Base-by-base conservation (phyloP, 495 filamentous ascomycete genomes). In the Lentithecium fluviatile region DNA sequence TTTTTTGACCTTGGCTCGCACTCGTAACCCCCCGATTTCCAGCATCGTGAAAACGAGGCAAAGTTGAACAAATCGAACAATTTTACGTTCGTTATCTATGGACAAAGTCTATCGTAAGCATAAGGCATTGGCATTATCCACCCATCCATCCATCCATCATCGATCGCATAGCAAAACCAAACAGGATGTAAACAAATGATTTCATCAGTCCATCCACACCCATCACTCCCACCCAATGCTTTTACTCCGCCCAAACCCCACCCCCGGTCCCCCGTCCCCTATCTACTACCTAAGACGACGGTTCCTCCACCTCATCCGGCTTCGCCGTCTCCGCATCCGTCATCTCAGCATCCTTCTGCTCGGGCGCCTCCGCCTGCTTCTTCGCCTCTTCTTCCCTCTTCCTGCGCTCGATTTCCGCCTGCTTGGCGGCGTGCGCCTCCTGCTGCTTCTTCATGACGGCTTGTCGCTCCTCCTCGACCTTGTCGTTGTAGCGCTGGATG, bases 401-500 rank as follows among this genome's bases (percentile, higher is more conserved):
- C 74, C 86, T 85, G 6, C 90, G 88, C 57, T 85, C 85, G 55
- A 87, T 51, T 37, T 73, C 73, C 7, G 73, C 76, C 25, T 69
- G 68, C 71, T 76, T 76, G 37, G 67, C 66, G 13, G 74, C 74
- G 17, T 58, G 65, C 1, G 70, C 88, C 69, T 95, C 91, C 67
- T 97, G 90, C 60, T 90, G 81, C 42, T 80, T 84, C 69, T 88
- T 85, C 68, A 83, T 83, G 23, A 88, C 69, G 8, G 86, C 88
- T 70, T 91, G 84, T 40, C 91, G 88, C 76, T 97, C 92, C 58
- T 86, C 87, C 71, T 97, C 91, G 58, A 88, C 77, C 80, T 95
- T 96, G 75, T 98, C 94, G 70, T 89, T 88, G 83, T 96, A 91
- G 57, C 92, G 87, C 78, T 96, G 92, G 49, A 91, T 85, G 74